phyloP scores from a whole-genome alignment of 306 rosid species.

The Comarum palustre region DNA sequence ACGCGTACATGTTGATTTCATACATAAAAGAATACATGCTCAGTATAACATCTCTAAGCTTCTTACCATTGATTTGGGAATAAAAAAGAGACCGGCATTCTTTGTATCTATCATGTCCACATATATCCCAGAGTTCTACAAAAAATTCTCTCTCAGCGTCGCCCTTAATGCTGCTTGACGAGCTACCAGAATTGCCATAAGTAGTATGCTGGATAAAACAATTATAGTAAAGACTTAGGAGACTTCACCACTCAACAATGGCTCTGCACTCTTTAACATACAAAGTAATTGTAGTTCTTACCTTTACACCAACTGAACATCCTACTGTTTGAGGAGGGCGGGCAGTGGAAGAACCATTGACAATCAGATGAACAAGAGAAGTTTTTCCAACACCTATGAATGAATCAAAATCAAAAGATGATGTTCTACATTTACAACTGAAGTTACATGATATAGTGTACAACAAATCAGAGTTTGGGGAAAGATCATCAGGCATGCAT shows the following conservation, averaged over 20 bases:
- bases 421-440: conserved; percentile 1
- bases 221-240: conserved; percentile 19
- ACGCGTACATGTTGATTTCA: neutral
- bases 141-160: conserved; percentile 90
- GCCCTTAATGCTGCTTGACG: conserved; percentile 80
- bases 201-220: conserved; percentile 55
- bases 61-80: conserved; percentile 88
- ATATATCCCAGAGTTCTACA: conserved; percentile 96
- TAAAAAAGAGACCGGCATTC: conserved; percentile 90
- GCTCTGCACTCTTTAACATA: conserved; percentile 9
- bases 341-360: conserved; percentile 69
- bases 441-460: neutral
- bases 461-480: neutral
- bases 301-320: conserved; percentile 88
- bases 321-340: conserved; percentile 88
- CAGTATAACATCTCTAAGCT: conserved; percentile 7
- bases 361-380: conserved; percentile 80
- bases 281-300: conserved; percentile 23
- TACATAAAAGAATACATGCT: neutral
- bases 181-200: conserved; percentile 77
- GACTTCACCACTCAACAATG: conserved; percentile 18
- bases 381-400: conserved; percentile 88
- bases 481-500: neutral
- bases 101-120: conserved; percentile 95
- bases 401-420: conserved; percentile 11